phyloP scores from a whole-genome alignment of 192 early-diverging fungal genomes.

The Obelidium mucronatum region DNA sequence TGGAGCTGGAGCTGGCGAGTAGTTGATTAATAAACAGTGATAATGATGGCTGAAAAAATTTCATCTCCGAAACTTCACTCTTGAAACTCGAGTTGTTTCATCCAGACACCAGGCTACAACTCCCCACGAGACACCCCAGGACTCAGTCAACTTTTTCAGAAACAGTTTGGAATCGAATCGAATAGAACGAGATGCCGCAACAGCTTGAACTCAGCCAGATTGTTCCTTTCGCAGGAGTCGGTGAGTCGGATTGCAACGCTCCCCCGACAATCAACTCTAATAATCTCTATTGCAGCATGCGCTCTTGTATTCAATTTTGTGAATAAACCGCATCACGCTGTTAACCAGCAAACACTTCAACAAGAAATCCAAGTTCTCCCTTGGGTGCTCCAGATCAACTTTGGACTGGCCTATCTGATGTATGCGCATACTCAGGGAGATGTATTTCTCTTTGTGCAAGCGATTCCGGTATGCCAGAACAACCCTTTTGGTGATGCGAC shows the following conservation, averaged over 20 bases:
- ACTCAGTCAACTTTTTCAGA: too few relatives aligned
- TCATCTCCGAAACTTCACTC: too few relatives aligned
- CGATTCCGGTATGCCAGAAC: conserved; percentile 22
- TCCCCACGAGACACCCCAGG: too few relatives aligned
- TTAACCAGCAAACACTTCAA: conserved; percentile 7
- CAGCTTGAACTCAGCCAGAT: conserved; percentile 24
- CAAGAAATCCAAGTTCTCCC: conserved; percentile 35
- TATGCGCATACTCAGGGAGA: conserved; percentile 29
- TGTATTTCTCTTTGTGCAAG: conserved; percentile 34
- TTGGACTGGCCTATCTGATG: conserved; percentile 25
- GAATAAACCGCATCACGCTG: conserved; percentile 22
- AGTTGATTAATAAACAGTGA: conserved; percentile 2
- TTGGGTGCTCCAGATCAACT: conserved; percentile 36
- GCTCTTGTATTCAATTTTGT: conserved; percentile 22
- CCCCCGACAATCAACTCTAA: background rate
- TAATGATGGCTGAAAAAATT: too few relatives aligned
- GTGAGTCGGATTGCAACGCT: conserved; percentile 8
- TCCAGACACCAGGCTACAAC: too few relatives aligned
- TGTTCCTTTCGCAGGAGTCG: conserved; percentile 34
- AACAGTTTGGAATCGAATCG: too few relatives aligned
- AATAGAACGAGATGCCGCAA: conserved; percentile 1
- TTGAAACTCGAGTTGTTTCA: too few relatives aligned
- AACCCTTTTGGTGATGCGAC: background rate
- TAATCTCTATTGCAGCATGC: conserved; percentile 12
- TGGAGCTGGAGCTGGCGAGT: conserved; percentile 18